Evolutionary conservation across 345 rosid genomes (phyloP).

Genomic region (Populus davidiana): DNA sequence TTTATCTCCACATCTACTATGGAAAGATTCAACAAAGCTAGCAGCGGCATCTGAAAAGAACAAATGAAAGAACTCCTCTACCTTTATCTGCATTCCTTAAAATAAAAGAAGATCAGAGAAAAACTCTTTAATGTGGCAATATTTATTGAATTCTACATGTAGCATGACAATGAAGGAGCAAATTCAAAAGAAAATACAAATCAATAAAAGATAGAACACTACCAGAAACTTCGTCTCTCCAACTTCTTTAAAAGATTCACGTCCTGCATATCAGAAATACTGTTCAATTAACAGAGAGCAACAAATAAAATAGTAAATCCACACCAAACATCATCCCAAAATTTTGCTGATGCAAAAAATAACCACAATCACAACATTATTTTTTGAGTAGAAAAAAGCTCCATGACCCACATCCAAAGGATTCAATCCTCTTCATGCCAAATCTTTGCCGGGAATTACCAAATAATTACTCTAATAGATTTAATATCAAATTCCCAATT

Average conservation of each 20-base stretch:
- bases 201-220: slow-evolving; percentile 28
- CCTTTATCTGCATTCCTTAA: slow-evolving; percentile 61
- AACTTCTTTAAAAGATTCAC: slow-evolving; percentile 59
- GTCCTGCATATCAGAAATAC: slow-evolving; percentile 61
- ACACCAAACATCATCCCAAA: not conserved
- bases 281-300: slow-evolving; percentile 16
- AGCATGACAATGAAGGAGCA: not conserved
- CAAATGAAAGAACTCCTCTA: slow-evolving; percentile 72
- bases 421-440: not conserved
- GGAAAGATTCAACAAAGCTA: slow-evolving; percentile 71
- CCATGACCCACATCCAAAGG: not conserved
- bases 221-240: slow-evolving; percentile 82
- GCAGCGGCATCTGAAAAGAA: slow-evolving; percentile 68
- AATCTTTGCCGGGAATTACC: not conserved
- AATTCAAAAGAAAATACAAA: not conserved
- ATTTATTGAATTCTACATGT: not conserved
- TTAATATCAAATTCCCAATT: not conserved
- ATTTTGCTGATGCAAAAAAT: not conserved
- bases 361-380: not conserved
- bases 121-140: not conserved
- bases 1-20: slow-evolving; percentile 82
- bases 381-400: not conserved
- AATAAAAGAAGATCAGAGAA: slow-evolving; percentile 5
- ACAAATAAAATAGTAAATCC: not conserved
- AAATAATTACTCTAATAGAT: not conserved